Evolutionary conservation across 345 rosid species (phyloP).

Genomic region (Pistacia vera): DNA sequence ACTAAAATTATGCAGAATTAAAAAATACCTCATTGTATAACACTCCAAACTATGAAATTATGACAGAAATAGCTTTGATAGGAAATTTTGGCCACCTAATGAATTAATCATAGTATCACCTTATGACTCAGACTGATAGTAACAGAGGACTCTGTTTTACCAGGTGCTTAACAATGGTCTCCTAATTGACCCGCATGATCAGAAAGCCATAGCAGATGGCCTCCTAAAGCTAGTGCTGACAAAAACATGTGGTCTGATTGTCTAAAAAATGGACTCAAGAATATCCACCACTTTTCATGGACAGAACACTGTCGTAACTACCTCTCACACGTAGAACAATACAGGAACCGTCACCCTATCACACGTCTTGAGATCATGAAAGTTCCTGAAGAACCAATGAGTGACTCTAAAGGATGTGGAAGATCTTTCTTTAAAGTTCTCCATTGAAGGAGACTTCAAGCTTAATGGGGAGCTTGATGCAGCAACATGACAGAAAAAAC

Average conservation of each 20-base stretch:
- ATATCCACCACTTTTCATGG: conserved; percentile 72
- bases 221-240: conserved; percentile 70
- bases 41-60: neutral
- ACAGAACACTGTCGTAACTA: conserved; percentile 78
- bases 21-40: neutral
- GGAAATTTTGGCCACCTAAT: neutral
- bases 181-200: conserved; percentile 70
- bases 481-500: conserved; percentile 65
- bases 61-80: neutral
- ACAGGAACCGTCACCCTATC: conserved; percentile 80
- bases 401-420: conserved; percentile 82
- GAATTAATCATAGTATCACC: neutral
- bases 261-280: conserved; percentile 60
- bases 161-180: conserved; percentile 74
- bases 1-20: neutral
- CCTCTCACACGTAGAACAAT: conserved; percentile 80
- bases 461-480: conserved; percentile 70
- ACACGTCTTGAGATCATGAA: conserved; percentile 60
- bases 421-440: conserved; percentile 81
- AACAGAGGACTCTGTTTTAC: conserved; percentile 16
- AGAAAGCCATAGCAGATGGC: conserved; percentile 61
- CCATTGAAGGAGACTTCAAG: conserved; percentile 75
- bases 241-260: conserved; percentile 66
- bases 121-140: conserved; percentile 14
- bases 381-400: conserved; percentile 79